Conservation (phyloP, 306 rosid species). For the Rubus parviflorus region DNA sequence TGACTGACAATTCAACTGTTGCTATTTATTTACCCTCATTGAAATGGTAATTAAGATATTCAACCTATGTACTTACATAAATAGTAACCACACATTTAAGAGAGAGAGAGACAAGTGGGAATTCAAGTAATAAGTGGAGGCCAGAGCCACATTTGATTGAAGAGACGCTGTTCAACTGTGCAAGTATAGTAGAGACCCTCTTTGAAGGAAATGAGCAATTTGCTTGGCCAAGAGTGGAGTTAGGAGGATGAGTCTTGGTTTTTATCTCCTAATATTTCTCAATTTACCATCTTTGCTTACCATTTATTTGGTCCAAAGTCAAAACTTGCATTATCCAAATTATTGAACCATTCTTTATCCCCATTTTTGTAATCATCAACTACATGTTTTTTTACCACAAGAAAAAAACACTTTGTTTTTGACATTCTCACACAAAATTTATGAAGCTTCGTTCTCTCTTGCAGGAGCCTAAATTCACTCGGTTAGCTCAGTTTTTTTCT, state of each 20-base stretch:
- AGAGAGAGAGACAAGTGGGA: slow-evolving; percentile 26
- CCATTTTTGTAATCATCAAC: not conserved
- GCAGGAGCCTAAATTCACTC: slow-evolving; percentile 11
- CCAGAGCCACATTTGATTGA: slow-evolving; percentile 23
- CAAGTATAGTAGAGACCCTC: not conserved
- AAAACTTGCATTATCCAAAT: slow-evolving; percentile 10
- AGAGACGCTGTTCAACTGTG: slow-evolving; percentile 34
- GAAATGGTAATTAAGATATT: slow-evolving; percentile 31
- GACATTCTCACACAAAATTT: not conserved
- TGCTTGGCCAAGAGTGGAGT: slow-evolving; percentile 50
- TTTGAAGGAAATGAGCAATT: slow-evolving; percentile 16
- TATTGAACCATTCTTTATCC: slow-evolving; percentile 16
- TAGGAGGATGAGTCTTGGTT: slow-evolving; percentile 45
- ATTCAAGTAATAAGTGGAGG: slow-evolving; percentile 37
- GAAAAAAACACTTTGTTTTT: not conserved
- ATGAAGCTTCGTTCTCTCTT: not conserved
- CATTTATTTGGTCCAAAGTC: slow-evolving; percentile 35
- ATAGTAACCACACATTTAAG: slow-evolving; percentile 47
- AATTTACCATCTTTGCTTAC: slow-evolving; percentile 21
- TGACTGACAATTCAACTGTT: slow-evolving; percentile 34
- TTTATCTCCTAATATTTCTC: slow-evolving; percentile 37
- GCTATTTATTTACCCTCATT: slow-evolving; percentile 34
- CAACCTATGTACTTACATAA: not conserved
- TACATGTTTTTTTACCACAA: not conserved
- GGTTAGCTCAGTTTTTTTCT: not conserved